Base-by-base conservation (phyloP, 2,329 filamentous ascomycete genomes). In the Penicillium sp. region DNA sequence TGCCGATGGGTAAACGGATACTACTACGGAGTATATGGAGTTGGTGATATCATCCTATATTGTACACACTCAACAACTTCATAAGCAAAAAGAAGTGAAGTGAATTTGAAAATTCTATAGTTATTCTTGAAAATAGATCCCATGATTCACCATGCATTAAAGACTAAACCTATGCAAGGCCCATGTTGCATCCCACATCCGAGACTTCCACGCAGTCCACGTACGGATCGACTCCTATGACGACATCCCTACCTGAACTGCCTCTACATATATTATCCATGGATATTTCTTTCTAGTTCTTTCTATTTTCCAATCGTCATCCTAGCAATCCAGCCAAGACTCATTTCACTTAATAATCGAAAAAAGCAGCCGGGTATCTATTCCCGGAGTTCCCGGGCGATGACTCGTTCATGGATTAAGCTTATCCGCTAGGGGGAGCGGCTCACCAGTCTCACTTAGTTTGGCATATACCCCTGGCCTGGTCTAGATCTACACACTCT, bases 361-460 rank as follows among this genome's bases (percentile, higher is more conserved):
- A 33, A 43, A 33, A 19, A 13, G 3, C 21, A 2, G 12, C 8
- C 38, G 50, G 38, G n/a, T 15, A 21, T 37, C 15, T 17, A 17
- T 23, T 38, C 23, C 47, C 47, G 40, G 33, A 3, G 10, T 10
- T 13, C n/a, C 41, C 25, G 27, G 5, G 15, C 41, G 47, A 64
- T 64, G 60, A 59, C 58, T 52, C 61, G 59, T 51, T 51, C 61
- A 59, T 50, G 13, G 25, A 41, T 59, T 61, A 64, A 64, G 61
- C 61, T 62, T 50, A 63, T 62, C 48, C 48, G 35, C 49, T 57
- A 49, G 25, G 38, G n/a, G n/a, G 23, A 23, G 55, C 41, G 23
- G 37, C 27, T 29, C 27, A 29, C 43, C 41, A 8, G 21, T 41
- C 29, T 51, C 21, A 43, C 46, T 42, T 33, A 46, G 42, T 31